These are phyloP conservation scores for Tetracladium setigerum DNA, from an alignment of 495 filamentous ascomycete species.

Conservation along the genomic window DNA sequence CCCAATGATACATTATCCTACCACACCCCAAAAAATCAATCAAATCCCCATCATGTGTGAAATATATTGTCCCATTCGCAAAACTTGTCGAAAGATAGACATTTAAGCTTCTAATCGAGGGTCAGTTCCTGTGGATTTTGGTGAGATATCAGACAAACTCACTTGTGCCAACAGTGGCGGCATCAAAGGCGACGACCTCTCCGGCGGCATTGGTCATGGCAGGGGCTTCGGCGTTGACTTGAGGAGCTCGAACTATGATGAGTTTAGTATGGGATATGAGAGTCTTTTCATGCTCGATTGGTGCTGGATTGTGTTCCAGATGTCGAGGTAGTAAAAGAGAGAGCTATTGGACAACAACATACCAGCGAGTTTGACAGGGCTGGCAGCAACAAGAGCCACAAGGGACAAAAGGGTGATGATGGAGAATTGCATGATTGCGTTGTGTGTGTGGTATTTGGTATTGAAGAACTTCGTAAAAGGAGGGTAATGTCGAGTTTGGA, in stretches of 20 bases:
- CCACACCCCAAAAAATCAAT: too few relatives aligned
- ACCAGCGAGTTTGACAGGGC: slow-evolving; percentile 28
- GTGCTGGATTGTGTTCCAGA: neutral
- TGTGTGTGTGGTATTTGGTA: slow-evolving; percentile 10
- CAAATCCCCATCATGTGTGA: neutral
- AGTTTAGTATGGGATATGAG: too few relatives aligned
- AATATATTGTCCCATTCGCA: neutral
- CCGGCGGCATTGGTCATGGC: slow-evolving; percentile 21
- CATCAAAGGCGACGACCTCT: slow-evolving; percentile 25
- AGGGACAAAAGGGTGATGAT: slow-evolving; percentile 37
- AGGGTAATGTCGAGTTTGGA: slow-evolving; percentile 14
- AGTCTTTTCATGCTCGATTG: too few relatives aligned
- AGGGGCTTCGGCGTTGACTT: slow-evolving; percentile 9
- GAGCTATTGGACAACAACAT: slow-evolving; percentile 9
- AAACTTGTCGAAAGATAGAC: neutral
- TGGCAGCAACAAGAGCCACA: slow-evolving; percentile 35
- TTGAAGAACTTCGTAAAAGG: slow-evolving; percentile 11
- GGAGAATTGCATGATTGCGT: slow-evolving; percentile 46
- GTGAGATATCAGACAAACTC: neutral
- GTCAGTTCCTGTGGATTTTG: neutral
- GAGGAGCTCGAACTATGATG: slow-evolving; percentile 5
- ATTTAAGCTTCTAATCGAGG: neutral
- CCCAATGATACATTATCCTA: too few relatives aligned
- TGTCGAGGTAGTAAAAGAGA: neutral
- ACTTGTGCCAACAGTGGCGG: slow-evolving; percentile 19